Conservation (phyloP, 352 stramenopile genomes). For the Aphanomyces euteiches region DNA sequence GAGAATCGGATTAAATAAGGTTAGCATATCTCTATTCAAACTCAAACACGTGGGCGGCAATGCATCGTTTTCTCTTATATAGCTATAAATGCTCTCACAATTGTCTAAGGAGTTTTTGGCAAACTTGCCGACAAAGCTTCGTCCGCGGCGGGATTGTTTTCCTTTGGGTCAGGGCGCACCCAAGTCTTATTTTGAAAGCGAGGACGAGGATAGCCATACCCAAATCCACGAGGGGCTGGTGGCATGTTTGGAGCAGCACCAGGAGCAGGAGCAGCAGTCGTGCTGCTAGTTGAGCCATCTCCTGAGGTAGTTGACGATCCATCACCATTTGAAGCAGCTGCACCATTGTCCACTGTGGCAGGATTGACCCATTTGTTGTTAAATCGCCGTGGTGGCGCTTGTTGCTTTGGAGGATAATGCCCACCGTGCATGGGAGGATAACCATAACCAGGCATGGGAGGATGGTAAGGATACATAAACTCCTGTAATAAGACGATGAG, state of each 20-base stretch:
- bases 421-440: constrained; percentile 23
- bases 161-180: constrained; percentile 67
- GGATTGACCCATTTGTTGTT: constrained; percentile 86
- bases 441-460: constrained; percentile 18
- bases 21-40: constrained; percentile 4
- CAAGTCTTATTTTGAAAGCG: constrained; percentile 87
- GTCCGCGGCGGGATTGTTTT: constrained; percentile 32
- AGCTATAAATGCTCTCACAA: background rate
- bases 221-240: constrained; percentile 56
- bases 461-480: constrained; percentile 27
- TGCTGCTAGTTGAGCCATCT: background rate
- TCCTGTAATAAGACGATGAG: constrained; percentile 8
- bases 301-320: background rate
- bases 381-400: constrained; percentile 43
- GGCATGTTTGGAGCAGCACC: constrained; percentile 44
- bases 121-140: constrained; percentile 71
- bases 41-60: background rate
- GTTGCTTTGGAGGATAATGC: background rate
- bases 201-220: constrained; percentile 40
- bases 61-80: constrained; percentile 2
- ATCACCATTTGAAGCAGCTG: background rate
- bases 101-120: constrained; percentile 51
- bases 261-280: constrained; percentile 26
- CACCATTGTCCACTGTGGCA: constrained; percentile 48
- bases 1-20: background rate